Percentiles rank a stretch among this genome's conserved stretches.
Conservation (phyloP, 2,329 filamentous ascomycete species). For the Cladosporium phlei region DNA sequence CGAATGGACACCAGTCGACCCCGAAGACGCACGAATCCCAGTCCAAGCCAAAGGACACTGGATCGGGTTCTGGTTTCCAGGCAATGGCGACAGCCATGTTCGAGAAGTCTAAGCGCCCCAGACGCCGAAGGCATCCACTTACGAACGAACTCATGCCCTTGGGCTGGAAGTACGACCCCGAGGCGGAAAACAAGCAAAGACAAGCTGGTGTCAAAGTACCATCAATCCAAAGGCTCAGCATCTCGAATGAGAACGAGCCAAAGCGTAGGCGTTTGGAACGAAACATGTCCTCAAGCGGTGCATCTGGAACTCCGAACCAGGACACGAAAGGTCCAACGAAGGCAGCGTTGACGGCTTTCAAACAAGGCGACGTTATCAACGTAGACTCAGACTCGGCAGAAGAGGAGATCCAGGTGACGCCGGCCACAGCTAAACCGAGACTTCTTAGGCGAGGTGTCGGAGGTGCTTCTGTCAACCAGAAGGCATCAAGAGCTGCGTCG, state of each 20-base stretch:
- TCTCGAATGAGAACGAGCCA: constrained; percentile 16
- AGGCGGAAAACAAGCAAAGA: constrained; percentile 1
- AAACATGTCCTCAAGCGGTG: not conserved
- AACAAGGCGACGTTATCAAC: not conserved
- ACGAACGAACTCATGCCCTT: constrained; percentile 31
- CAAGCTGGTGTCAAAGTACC: constrained; percentile 8
- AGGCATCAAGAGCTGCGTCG: not conserved
- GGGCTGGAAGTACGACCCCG: constrained; percentile 26
- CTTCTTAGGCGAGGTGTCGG: constrained; percentile 7
- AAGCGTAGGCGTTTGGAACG: constrained; percentile 17
- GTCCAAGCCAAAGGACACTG: too few relatives aligned
- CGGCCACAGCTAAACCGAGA: not conserved
- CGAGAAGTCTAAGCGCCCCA: constrained; percentile 20
- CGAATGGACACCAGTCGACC: not conserved
- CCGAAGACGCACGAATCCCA: not conserved
- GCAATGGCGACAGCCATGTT: not conserved
- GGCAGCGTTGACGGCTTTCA: not conserved
- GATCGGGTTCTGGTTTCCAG: too few relatives aligned
- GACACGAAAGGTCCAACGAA: not conserved
- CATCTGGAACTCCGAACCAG: not conserved
- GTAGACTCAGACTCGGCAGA: not conserved
- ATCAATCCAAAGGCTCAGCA: constrained; percentile 17
- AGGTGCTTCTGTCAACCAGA: constrained; percentile 1
- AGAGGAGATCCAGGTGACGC: not conserved
- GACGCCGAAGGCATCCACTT: constrained; percentile 27